phyloP scores from a whole-genome alignment of 768 basidiomycete species.

The Lyophyllum shimeji region DNA sequence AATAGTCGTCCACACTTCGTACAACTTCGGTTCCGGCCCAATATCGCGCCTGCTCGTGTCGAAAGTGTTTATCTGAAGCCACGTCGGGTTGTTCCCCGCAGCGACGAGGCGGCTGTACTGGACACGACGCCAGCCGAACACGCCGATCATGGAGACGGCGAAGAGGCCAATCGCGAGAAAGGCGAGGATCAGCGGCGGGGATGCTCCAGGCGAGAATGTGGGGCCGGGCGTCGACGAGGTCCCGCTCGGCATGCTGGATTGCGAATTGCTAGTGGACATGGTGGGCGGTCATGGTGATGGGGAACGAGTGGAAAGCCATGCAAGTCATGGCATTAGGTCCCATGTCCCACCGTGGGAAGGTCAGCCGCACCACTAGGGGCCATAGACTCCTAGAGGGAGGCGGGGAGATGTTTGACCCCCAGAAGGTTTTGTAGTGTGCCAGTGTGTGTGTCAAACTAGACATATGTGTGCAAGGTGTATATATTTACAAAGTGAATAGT shows the following conservation, averaged over 20 bases:
- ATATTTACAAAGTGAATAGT: background rate
- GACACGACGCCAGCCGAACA: constrained; percentile 47
- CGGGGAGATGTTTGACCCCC: background rate
- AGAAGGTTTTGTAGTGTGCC: background rate
- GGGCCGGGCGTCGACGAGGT: background rate
- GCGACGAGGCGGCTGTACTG: constrained; percentile 16
- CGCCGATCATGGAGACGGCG: constrained; percentile 42
- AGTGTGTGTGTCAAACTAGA: background rate
- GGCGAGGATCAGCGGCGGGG: constrained; percentile 57
- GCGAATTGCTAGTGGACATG: constrained; percentile 2
- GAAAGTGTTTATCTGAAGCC: background rate
- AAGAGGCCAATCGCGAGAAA: constrained; percentile 62
- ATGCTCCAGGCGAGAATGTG: constrained; percentile 32
- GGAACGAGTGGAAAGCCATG: background rate
- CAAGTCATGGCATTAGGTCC: no score
- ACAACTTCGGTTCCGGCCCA: constrained; percentile 39
- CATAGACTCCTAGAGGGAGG: background rate
- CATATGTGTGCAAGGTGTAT: background rate
- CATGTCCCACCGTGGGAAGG: background rate
- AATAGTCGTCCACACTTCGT: constrained; percentile 39
- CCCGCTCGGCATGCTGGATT: background rate
- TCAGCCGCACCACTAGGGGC: background rate
- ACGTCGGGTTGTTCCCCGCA: background rate
- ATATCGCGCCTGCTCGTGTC: constrained; percentile 1
- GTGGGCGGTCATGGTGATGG: constrained; percentile 8